Base-by-base conservation (phyloP, 306 rosid genomes). In the Fragaria ananassa region DNA sequence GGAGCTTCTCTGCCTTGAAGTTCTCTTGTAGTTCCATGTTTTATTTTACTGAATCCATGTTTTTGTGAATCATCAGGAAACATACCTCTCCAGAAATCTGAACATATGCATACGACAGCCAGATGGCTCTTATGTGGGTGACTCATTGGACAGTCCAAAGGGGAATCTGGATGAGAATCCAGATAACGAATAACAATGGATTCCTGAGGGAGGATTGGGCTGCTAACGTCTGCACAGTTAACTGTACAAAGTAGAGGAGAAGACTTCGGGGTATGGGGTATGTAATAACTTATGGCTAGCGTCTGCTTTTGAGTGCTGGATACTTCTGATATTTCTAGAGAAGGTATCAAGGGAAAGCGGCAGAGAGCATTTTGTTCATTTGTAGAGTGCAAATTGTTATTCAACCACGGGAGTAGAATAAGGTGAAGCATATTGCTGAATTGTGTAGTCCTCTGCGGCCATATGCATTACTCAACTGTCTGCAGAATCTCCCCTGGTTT, bases 91-190 rank as follows among this genome's bases (percentile, higher is more conserved):
- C 39, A 90, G 96, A 87, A 93, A 91, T 71, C 83, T 93, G 88
- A 93, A 93, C 79, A 86, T 93, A 78, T 89, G 90, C 82, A 87
- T 93, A 76, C 97, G 97, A 14, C 97, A 91, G 81, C 98, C 90
- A 1, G 96, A 93, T 86, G 98, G 98, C 39, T 87, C 97, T 19
- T 90, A 91, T 80, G 68, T 77, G 3, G 88, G 93, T 18, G 98
- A 88, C 77, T 75, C 89, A 68, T 82, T 91, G 85, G 97, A 93
- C 85, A 91, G 97, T 84, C 96, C 97, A 5, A 90, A 83, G 86
- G 93, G 88, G 67, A 63, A 80, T 81, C 86, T 25, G 81, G 85
- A 88, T 58, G 93, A 87, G 78, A 86, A 80, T 65, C 70, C 78
- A 35, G 93, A 87, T 68, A 72, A 76, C 67, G 83, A n/a, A 81